Conservation (phyloP, 208 protist species). For the Leishmania guyanensis region DNA sequence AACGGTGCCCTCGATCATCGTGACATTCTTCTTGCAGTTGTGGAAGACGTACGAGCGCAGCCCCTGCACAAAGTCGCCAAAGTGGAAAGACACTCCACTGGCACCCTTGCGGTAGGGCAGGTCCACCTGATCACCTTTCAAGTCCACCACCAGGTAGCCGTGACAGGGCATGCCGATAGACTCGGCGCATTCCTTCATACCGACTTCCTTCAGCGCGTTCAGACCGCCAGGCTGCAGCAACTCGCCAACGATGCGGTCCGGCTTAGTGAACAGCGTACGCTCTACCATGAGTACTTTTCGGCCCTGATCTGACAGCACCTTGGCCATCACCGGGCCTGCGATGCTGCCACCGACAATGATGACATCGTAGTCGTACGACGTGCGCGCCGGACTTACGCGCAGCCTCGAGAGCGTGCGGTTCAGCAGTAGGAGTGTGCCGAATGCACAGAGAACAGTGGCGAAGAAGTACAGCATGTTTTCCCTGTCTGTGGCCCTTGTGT, state of each 20-base stretch:
- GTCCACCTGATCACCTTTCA: constrained; percentile 53
- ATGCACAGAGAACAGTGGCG: constrained; percentile 34
- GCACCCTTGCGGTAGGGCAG: constrained; percentile 74
- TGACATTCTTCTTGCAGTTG: constrained; percentile 74
- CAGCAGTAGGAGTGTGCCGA: constrained; percentile 52
- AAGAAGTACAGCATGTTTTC: constrained; percentile 43
- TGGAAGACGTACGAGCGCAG: constrained; percentile 74
- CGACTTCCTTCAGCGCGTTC: constrained; percentile 76
- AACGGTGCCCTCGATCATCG: constrained; percentile 85
- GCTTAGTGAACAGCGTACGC: constrained; percentile 86
- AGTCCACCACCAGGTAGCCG: constrained; percentile 91
- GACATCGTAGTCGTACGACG: constrained; percentile 89
- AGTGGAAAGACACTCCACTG: constrained; percentile 90
- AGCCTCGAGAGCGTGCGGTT: constrained; percentile 56
- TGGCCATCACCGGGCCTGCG: constrained; percentile 86
- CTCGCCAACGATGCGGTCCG: constrained; percentile 96
- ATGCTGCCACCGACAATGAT: constrained; percentile 94
- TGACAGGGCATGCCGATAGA: constrained; percentile 83
- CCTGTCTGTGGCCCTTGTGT: neutral
- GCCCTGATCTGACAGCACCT: constrained; percentile 85
- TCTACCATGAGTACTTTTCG: constrained; percentile 90
- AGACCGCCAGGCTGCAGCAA: constrained; percentile 96
- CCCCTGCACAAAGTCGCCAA: constrained; percentile 93
- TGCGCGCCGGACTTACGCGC: constrained; percentile 44
- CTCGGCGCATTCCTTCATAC: constrained; percentile 87